These are phyloP conservation scores for Polytrichum formosum DNA, from an alignment of 225 moss, liverwort and hornwort species.

Conservation along the genomic window DNA sequence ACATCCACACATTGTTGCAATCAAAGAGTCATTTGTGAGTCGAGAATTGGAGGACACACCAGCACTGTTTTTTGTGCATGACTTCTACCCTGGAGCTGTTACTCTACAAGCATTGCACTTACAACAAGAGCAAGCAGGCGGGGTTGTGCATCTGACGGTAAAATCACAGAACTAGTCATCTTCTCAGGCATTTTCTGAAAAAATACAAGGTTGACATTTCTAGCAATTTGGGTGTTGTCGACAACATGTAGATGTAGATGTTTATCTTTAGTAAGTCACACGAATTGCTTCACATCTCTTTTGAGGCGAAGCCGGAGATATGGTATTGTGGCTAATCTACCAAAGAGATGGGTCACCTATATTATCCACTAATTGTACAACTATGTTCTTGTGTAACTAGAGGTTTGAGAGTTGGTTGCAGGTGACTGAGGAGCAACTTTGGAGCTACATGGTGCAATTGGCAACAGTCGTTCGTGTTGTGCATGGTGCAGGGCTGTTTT, in stretches of 20 bases:
- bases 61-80: constrained; percentile 92
- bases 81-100: constrained; percentile 86
- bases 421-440: constrained; percentile 91
- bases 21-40: constrained; percentile 86
- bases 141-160: constrained; percentile 86
- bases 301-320: no score
- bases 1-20: constrained; percentile 83
- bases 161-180: constrained; percentile 5
- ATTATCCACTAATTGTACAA: no score
- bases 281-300: no score
- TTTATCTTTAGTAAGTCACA: no score
- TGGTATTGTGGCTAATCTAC: no score
- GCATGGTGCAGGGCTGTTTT: constrained; percentile 79
- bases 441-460: constrained; percentile 93
- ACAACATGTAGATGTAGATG: no score
- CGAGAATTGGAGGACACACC: constrained; percentile 88
- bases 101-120: constrained; percentile 86
- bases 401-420: constrained; percentile 26
- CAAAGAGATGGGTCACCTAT: no score
- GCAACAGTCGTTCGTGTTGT: constrained; percentile 78
- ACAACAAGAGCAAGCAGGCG: constrained; percentile 86
- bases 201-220: no score
- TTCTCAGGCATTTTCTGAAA: no score
- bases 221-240: no score
- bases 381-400: background rate